Conservation (phyloP, 2,329 filamentous ascomycete genomes). For the Xylariomycetidae sp. region DNA sequence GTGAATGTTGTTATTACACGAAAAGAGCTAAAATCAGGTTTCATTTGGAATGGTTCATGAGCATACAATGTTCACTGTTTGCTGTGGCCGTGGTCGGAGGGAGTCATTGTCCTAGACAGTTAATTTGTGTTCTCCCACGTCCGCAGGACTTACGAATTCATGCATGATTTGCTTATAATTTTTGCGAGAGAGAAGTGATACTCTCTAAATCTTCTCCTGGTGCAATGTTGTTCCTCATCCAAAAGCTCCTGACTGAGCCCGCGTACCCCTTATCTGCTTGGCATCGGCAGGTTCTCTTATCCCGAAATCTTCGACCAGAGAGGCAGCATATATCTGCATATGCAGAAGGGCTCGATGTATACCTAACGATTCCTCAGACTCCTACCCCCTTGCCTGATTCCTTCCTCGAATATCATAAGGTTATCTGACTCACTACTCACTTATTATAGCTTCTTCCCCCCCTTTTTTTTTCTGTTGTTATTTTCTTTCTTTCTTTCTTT, state of each 20-base stretch:
- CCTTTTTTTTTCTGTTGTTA: not conserved
- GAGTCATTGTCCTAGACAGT: conserved; percentile 26
- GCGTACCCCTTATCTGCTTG: too few species aligned
- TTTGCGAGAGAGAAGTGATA: conserved; percentile 3
- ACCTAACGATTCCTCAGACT: too few species aligned
- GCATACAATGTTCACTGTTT: conserved; percentile 14
- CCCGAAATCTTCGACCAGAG: too few species aligned
- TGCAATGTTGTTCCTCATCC: too few species aligned
- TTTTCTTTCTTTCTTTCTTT: not conserved
- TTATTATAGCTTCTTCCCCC: too few species aligned
- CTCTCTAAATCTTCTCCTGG: conserved; percentile 6
- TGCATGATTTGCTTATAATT: conserved; percentile 18
- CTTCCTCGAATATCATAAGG: too few species aligned
- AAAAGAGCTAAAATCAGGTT: conserved; percentile 34
- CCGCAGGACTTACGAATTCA: conserved; percentile 24
- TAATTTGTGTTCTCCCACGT: conserved; percentile 25
- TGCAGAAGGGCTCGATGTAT: too few species aligned
- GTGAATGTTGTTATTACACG: conserved; percentile 29
- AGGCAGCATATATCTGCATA: too few species aligned
- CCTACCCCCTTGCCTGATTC: too few species aligned
- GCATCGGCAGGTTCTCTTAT: too few species aligned
- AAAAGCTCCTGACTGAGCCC: too few species aligned
- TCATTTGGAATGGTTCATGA: conserved; percentile 28
- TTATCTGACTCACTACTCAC: too few species aligned
- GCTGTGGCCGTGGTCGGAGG: conserved; percentile 18